Conservation (phyloP, 306 rosid genomes). For the Sicyos edulis region DNA sequence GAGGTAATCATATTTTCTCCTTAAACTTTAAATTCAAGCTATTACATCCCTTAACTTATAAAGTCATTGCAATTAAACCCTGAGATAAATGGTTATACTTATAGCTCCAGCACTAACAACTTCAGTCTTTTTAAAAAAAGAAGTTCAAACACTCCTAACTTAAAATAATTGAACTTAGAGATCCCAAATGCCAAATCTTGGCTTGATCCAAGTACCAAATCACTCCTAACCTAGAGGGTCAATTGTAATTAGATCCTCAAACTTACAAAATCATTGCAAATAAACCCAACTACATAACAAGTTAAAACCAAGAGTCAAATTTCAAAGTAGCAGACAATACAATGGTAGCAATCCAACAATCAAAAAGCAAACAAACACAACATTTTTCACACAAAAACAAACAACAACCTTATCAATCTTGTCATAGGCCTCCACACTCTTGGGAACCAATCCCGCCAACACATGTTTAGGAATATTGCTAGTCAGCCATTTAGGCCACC, state of each 20-base stretch:
- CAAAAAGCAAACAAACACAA: neutral
- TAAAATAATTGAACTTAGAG: neutral
- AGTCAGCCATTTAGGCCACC: slow-evolving; percentile 51
- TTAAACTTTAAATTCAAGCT: neutral
- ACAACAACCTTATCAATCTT: slow-evolving; percentile 64
- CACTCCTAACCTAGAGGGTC: neutral
- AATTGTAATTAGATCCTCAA: neutral
- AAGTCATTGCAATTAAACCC: neutral
- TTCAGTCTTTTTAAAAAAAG: neutral
- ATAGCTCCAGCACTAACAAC: neutral
- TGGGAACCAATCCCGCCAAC: slow-evolving; percentile 59
- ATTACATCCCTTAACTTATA: neutral
- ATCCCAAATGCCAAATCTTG: too few species aligned
- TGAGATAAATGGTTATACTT: neutral
- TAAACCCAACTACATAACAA: neutral
- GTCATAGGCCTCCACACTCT: slow-evolving; percentile 66
- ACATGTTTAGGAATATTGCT: slow-evolving; percentile 44
- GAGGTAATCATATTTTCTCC: neutral
- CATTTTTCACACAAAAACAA: neutral
- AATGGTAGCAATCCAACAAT: neutral
- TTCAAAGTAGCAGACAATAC: neutral
- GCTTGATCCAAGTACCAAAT: slow-evolving; percentile 2
- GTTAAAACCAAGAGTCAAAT: neutral
- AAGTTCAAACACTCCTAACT: neutral
- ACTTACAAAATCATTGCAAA: neutral